phyloP scores from a whole-genome alignment of 2,329 filamentous ascomycete species.

The Alternaria conjuncta region DNA sequence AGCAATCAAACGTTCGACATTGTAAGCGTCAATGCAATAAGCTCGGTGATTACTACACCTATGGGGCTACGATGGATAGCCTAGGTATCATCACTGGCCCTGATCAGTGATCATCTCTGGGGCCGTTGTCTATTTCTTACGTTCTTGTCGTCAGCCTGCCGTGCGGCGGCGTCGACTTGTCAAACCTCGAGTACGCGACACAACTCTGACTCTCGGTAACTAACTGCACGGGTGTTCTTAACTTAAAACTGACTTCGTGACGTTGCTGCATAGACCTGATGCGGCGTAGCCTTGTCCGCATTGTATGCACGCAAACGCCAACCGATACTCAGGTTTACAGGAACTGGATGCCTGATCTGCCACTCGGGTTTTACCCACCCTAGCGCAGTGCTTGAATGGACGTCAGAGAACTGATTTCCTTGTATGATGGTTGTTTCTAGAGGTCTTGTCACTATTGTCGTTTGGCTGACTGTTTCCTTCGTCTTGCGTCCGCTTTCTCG shows the following conservation, averaged over 20 bases:
- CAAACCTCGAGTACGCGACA: neutral
- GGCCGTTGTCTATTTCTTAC: neutral
- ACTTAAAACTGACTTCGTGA: constrained; percentile 10
- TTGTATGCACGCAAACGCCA: neutral
- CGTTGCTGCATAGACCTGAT: neutral
- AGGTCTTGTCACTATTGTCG: neutral
- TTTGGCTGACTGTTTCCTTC: neutral
- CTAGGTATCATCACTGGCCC: neutral
- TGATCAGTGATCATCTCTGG: neutral
- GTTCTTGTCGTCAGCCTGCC: neutral
- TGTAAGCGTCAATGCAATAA: neutral
- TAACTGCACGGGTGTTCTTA: constrained; percentile 10
- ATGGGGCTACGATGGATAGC: neutral
- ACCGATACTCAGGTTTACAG: neutral
- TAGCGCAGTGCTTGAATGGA: neutral
- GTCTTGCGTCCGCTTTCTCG: neutral
- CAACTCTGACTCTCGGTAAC: neutral
- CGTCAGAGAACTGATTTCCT: neutral
- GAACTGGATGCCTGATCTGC: neutral
- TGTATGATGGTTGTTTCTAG: neutral
- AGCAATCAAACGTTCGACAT: neutral
- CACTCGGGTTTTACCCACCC: too few species aligned
- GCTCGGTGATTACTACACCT: neutral
- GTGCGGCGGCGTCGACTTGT: neutral
- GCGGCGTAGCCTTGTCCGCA: neutral